Percentiles rank a stretch among this genome's conserved stretches.
Evolutionary conservation across 768 basidiomycete species (phyloP).

Genomic region (Chalciporus piperatus): DNA sequence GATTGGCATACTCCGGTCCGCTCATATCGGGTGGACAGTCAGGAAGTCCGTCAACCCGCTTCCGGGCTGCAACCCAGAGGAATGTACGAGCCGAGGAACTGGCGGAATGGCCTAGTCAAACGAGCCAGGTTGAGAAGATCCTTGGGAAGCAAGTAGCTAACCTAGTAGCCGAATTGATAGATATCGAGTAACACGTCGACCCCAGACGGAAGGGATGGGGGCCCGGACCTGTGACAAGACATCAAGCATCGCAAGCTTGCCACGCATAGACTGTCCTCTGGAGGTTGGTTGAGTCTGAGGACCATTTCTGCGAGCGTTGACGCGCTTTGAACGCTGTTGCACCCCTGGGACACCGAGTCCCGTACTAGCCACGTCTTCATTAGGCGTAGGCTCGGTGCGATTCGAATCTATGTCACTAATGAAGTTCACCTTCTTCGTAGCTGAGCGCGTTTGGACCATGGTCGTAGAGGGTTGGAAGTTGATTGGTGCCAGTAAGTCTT

Average conservation of each 20-base stretch:
- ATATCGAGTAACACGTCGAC: neutral
- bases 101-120: neutral
- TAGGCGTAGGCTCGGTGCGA: too few relatives aligned
- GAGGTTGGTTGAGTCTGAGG: too few relatives aligned
- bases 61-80: conserved; percentile 22
- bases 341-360: too few relatives aligned
- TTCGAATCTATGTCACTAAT: too few relatives aligned
- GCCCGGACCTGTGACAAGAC: neutral
- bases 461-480: too few relatives aligned
- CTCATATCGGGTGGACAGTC: neutral
- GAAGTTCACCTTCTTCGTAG: too few relatives aligned
- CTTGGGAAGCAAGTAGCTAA: neutral
- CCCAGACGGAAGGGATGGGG: neutral
- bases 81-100: neutral
- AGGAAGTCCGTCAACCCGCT: neutral
- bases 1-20: neutral
- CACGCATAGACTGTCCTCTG: neutral
- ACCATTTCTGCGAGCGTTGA: too few relatives aligned
- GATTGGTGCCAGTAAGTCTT: too few relatives aligned
- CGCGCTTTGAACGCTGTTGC: too few relatives aligned
- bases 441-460: too few relatives aligned
- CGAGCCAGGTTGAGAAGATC: neutral
- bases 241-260: neutral
- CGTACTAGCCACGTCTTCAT: too few relatives aligned
- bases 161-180: neutral